These are phyloP conservation scores for Phanerodontia chrysosporium DNA, from an alignment of 768 basidiomycete species.

Conservation along the genomic window DNA sequence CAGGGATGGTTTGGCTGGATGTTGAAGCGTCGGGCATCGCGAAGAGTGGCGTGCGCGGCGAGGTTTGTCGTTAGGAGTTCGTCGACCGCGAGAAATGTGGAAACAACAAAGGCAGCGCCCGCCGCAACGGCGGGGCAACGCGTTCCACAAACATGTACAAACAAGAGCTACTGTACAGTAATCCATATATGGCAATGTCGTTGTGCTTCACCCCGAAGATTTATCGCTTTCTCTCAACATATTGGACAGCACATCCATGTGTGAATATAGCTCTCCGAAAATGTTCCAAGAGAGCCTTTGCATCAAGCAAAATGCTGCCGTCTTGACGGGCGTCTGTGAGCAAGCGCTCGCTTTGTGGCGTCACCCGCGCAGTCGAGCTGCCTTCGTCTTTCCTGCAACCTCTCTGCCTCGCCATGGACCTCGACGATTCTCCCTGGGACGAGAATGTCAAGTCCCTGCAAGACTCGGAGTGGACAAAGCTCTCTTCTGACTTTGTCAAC, in stretches of 20 bases:
- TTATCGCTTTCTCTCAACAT: no score
- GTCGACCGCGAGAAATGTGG: background rate
- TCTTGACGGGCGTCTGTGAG: background rate
- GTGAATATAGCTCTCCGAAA: no score
- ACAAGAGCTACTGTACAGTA: background rate
- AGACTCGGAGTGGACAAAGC: conserved; percentile 63
- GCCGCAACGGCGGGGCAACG: background rate
- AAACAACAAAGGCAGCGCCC: background rate
- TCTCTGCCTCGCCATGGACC: conserved; percentile 2
- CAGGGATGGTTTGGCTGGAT: background rate
- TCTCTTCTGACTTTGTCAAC: conserved; percentile 74
- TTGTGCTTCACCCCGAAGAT: background rate
- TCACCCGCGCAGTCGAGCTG: background rate
- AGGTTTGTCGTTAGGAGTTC: background rate
- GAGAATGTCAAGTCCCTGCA: conserved; percentile 34
- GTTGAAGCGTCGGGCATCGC: background rate
- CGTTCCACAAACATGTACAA: background rate
- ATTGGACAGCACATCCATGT: no score
- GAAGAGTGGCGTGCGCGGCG: background rate
- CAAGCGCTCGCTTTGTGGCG: conserved; percentile 3
- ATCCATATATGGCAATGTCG: background rate
- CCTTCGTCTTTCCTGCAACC: background rate
- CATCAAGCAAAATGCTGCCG: background rate
- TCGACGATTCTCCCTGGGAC: conserved; percentile 56
- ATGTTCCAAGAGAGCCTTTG: no score